Conservation (phyloP, 1,284 basidiomycete species). For the Ganoderma resinaceum region DNA sequence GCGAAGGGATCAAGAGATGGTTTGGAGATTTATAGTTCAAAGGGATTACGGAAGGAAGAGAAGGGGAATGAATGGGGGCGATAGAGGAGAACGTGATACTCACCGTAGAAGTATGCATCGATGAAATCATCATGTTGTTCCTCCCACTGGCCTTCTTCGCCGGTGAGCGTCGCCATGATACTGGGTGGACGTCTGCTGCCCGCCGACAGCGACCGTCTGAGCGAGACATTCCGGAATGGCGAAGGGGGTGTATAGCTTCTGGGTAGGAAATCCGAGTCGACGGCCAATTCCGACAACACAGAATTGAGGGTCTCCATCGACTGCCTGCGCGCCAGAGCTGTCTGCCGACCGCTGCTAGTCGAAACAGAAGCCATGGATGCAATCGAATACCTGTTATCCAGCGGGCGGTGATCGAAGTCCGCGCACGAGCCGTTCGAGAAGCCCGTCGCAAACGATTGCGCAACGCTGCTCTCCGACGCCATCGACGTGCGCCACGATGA, state of each 20-base stretch:
- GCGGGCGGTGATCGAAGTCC: slow-evolving; percentile 18
- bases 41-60: slow-evolving; percentile 2
- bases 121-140: slow-evolving; percentile 55
- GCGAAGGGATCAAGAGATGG: slow-evolving; percentile 7
- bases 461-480: slow-evolving; percentile 31
- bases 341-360: slow-evolving; percentile 19
- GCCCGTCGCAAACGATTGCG: slow-evolving; percentile 27
- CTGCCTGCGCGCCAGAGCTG: slow-evolving; percentile 40
- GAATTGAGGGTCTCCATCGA: slow-evolving; percentile 68
- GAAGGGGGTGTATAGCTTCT: slow-evolving; percentile 36
- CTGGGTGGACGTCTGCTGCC: slow-evolving; percentile 40
- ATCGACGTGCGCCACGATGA: slow-evolving; percentile 38
- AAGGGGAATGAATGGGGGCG: slow-evolving; percentile 5
- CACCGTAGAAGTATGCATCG: slow-evolving; percentile 57
- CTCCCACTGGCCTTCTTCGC: slow-evolving; percentile 43
- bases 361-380: slow-evolving; percentile 18
- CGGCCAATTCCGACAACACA: slow-evolving; percentile 60
- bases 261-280: slow-evolving; percentile 58
- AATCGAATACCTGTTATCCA: slow-evolving; percentile 15
- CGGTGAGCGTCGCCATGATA: slow-evolving; percentile 21
- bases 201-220: slow-evolving; percentile 37
- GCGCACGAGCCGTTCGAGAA: slow-evolving; percentile 30
- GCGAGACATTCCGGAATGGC: slow-evolving; percentile 21
- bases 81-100: slow-evolving; percentile 39
- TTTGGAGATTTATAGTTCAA: slow-evolving; percentile 5